Conservation (phyloP, 257 asterid species). For the Handroanthus guayacan region DNA sequence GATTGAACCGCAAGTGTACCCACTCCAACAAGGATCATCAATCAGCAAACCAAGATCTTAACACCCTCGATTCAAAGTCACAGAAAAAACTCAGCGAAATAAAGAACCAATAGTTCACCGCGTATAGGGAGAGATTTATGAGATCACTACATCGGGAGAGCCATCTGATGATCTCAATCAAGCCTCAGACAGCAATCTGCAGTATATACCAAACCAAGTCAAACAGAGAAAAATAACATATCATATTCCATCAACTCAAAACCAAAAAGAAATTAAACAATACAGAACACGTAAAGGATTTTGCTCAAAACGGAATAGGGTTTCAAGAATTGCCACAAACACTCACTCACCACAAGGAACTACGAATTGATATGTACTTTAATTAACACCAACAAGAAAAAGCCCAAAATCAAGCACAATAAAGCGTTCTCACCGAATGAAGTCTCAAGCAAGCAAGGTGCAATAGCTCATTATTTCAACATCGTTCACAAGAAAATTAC, state of each 20-base stretch:
- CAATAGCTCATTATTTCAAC: background rate
- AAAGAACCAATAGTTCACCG: constrained; percentile 13
- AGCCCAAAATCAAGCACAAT: background rate
- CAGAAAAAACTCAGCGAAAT: constrained; percentile 13
- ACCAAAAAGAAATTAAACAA: background rate
- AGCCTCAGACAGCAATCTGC: constrained; percentile 46
- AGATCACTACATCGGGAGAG: constrained; percentile 43
- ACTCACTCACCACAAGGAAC: background rate
- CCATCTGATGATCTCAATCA: constrained; percentile 49
- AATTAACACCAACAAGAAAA: constrained; percentile 18
- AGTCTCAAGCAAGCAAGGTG: constrained; percentile 15
- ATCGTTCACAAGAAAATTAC: constrained; percentile 2
- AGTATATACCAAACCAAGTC: constrained; percentile 16
- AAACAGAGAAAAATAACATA: constrained; percentile 2
- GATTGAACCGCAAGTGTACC: constrained; percentile 37
- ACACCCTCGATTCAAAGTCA: constrained; percentile 30
- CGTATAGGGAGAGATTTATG: constrained; percentile 35
- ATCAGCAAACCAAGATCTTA: constrained; percentile 41
- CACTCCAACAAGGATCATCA: constrained; percentile 52
- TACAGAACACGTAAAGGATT: background rate
- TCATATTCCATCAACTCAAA: constrained; percentile 7
- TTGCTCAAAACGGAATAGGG: constrained; percentile 2
- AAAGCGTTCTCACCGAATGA: constrained; percentile 20
- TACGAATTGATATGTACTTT: background rate
- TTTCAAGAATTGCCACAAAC: background rate